Percentiles rank a stretch among this genome's conserved stretches.
Evolutionary conservation across 2,329 filamentous ascomycete species (phyloP).

Genomic region (Colletotrichum falcatum): DNA sequence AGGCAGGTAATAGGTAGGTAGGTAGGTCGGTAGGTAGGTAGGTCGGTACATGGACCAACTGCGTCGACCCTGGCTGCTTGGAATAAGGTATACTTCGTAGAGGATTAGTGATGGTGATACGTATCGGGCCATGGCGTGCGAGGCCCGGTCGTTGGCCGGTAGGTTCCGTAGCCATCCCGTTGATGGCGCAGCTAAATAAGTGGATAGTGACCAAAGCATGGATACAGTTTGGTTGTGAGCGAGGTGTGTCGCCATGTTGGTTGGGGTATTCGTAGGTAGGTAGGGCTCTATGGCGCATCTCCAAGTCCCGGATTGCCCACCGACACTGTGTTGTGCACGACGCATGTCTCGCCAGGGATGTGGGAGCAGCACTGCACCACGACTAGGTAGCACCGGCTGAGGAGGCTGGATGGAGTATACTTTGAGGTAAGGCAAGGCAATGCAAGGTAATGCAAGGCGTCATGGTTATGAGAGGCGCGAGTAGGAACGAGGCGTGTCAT

Average conservation of each 20-base stretch:
- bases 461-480: neutral
- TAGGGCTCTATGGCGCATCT: slow-evolving; percentile 20
- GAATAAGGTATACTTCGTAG: neutral
- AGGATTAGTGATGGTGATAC: too few species aligned
- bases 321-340: slow-evolving; percentile 6
- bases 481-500: slow-evolving; percentile 20
- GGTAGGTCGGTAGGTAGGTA: too few species aligned
- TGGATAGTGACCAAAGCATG: slow-evolving; percentile 5
- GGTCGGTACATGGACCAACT: neutral
- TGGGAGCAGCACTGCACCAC: neutral
- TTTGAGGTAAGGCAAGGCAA: neutral
- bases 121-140: slow-evolving; percentile 16
- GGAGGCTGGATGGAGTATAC: neutral
- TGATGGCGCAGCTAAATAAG: slow-evolving; percentile 27
- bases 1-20: too few species aligned
- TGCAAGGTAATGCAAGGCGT: neutral
- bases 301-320: neutral
- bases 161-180: slow-evolving; percentile 36
- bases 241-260: slow-evolving; percentile 16
- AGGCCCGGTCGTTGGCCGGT: slow-evolving; percentile 17
- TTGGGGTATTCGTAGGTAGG: slow-evolving; percentile 18
- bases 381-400: neutral
- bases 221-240: neutral
- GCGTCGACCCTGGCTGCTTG: neutral
- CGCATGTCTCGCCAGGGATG: slow-evolving; percentile 36